Evolutionary conservation across 2,329 filamentous ascomycete genomes (phyloP).

Genomic region (Botrytis hyacinthi): DNA sequence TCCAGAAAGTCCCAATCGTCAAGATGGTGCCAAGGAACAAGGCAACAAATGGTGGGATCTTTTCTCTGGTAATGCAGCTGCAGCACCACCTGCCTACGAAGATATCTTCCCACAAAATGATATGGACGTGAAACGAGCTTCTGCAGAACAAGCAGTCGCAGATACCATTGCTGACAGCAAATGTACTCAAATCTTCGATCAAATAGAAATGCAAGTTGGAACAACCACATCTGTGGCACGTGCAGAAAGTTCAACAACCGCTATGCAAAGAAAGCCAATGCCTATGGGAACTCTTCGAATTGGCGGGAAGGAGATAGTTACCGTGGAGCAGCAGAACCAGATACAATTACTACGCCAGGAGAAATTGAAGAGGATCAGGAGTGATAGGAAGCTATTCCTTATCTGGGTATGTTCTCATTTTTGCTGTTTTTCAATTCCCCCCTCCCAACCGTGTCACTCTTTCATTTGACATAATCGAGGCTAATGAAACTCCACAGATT

Average conservation of each 20-base stretch:
- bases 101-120: slow-evolving; percentile 66
- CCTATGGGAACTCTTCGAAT: slow-evolving; percentile 52
- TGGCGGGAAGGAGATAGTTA: slow-evolving; percentile 61
- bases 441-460: background rate
- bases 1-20: slow-evolving; percentile 27
- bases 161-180: slow-evolving; percentile 60
- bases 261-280: slow-evolving; percentile 43
- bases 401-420: slow-evolving; percentile 55
- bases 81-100: slow-evolving; percentile 71
- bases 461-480: background rate
- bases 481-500: slow-evolving; percentile 42
- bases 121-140: slow-evolving; percentile 55
- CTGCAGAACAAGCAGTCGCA: slow-evolving; percentile 56
- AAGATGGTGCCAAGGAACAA: slow-evolving; percentile 43
- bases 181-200: slow-evolving; percentile 54
- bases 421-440: background rate
- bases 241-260: slow-evolving; percentile 35
- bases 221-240: slow-evolving; percentile 24
- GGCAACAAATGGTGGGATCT: slow-evolving; percentile 68
- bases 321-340: slow-evolving; percentile 63
- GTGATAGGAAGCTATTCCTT: slow-evolving; percentile 65
- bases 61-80: slow-evolving; percentile 52
- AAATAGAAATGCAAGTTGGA: slow-evolving; percentile 28
- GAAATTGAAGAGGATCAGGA: slow-evolving; percentile 61
- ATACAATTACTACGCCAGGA: slow-evolving; percentile 59